phyloP scores from a whole-genome alignment of 73 alveolate genomes.

The Paramecium caudatum region DNA sequence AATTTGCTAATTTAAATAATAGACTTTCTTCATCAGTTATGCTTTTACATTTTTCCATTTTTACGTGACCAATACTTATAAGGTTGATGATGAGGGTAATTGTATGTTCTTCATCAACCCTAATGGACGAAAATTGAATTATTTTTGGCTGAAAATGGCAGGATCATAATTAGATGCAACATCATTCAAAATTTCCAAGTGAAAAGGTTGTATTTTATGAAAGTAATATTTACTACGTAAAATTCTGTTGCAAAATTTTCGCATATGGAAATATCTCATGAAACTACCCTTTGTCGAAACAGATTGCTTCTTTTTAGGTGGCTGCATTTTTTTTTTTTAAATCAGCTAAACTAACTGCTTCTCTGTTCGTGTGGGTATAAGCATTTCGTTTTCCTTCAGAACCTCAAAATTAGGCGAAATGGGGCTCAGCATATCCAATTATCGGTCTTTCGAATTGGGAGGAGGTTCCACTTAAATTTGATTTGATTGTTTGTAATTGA shows the following conservation, averaged over 20 bases:
- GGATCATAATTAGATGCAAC: constrained; percentile 3
- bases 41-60: too few species aligned
- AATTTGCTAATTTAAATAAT: too few species aligned
- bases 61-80: background rate
- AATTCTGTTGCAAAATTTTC: constrained; percentile 36
- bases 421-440: background rate
- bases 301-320: background rate
- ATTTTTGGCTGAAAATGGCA: constrained; percentile 6
- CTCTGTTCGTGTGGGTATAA: too few species aligned
- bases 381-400: background rate
- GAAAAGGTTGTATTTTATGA: background rate
- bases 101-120: constrained; percentile 27
- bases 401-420: constrained; percentile 47
- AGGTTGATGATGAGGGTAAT: background rate
- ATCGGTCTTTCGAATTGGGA: constrained; percentile 51
- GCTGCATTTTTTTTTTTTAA: background rate
- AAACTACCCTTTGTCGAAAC: background rate
- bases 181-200: constrained; percentile 31
- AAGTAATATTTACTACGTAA: background rate
- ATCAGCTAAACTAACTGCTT: too few species aligned
- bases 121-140: background rate
- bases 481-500: background rate
- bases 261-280: constrained; percentile 24
- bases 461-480: constrained; percentile 44
- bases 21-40: background rate